Evolutionary conservation across 1,284 basidiomycete species (phyloP), one percentile per base, ranked within the genome.

Genomic region (Xerocomus amazonicus): DNA sequence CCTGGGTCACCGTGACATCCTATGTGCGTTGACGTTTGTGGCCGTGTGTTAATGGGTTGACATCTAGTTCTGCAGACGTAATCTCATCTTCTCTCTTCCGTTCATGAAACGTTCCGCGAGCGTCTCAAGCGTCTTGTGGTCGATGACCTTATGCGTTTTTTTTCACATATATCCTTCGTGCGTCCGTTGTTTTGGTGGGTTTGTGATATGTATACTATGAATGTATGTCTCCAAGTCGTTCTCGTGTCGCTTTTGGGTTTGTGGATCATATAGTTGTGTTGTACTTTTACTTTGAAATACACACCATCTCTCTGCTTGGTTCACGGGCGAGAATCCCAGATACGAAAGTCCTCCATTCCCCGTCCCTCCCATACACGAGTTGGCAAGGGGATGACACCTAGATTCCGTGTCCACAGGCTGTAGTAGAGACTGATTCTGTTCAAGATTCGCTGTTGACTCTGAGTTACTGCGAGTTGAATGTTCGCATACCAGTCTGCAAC

Each of bases 1-100:
- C 29, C 17, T 68, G 63, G 63, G 42, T 65, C 35, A 16, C 33
- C 4, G 52, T 58, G 26, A 10, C 57, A 4, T 38, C 48, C n/a
- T 51, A 53, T 28, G 59, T 52, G 17, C 43, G 59, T 55, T 12
- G 39, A 40, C 19, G 4, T 23, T 23, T 29, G 37, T 3, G 8
- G 2, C 6, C n/a, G 26, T 8, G 23, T n/a, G 29, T 28, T 12
- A 4, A 14, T n/a, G n/a, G 12, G 32, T 58, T 64, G 45, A 64
- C 8, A 17, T 4, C 8, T 44, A 10, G 32, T 4, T 12, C 2
- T 23, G 7, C 37, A 62, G 61, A 44, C 48, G 8, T 64, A 42
- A 19, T 19, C 23, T 31, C 28, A 3, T 32, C 23, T 38, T 19
- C 37, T 37, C 9, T 13, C n/a, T 36, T 32, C 19, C 19, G 19